phyloP scores from a whole-genome alignment of 2,329 filamentous ascomycete species.

The Colletotrichum sojae region DNA sequence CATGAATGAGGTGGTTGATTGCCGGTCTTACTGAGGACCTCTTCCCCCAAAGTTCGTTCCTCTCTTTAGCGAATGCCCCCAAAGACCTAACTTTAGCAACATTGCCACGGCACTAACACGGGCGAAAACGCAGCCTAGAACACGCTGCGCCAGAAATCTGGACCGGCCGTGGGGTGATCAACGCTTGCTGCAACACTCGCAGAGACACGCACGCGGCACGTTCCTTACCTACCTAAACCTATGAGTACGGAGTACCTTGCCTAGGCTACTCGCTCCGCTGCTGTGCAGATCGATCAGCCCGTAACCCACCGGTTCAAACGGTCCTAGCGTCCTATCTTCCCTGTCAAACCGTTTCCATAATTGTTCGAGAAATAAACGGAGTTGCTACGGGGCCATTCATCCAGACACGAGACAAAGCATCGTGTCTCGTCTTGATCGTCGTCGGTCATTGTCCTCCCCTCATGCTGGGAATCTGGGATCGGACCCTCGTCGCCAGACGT shows the following conservation, averaged over 20 bases:
- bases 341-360: conserved; percentile 18
- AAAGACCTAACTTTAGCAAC: conserved; percentile 39
- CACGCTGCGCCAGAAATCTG: conserved; percentile 31
- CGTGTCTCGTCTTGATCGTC: conserved; percentile 39
- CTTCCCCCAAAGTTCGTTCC: conserved; percentile 15
- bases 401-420: conserved; percentile 26
- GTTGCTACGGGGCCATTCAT: conserved; percentile 25
- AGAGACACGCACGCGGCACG: conserved; percentile 10
- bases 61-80: conserved; percentile 20
- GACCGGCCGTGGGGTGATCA: conserved; percentile 27
- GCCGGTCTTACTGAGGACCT: conserved; percentile 1
- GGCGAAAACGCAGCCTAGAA: conserved; percentile 26
- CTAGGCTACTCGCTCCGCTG: too few species aligned
- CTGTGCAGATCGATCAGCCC: too few species aligned
- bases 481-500: conserved; percentile 16
- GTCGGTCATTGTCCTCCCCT: conserved; percentile 17
- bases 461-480: too few species aligned
- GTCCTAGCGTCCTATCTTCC: not conserved
- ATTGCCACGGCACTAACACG: conserved; percentile 27
- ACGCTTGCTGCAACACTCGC: conserved; percentile 21
- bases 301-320: too few species aligned
- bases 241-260: too few species aligned
- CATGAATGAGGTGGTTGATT: not conserved
- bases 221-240: not conserved
- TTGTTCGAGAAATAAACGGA: conserved; percentile 22